Conservation (phyloP, 1,284 basidiomycete species). For the Leccinum fallax region DNA sequence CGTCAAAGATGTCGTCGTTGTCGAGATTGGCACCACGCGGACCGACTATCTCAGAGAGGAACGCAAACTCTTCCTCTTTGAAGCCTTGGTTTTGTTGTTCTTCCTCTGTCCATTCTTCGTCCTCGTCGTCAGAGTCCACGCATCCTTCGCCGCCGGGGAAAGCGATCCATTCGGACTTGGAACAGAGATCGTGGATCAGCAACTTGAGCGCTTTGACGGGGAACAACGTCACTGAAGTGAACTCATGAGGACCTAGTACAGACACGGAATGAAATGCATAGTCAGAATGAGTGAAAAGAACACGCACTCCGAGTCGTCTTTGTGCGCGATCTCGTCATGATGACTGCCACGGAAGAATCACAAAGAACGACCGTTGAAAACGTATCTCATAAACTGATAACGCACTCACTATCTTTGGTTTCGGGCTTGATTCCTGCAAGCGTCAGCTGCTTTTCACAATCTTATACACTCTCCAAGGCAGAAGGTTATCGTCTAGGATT, state of each 20-base stretch:
- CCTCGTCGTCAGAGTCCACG: slow-evolving; percentile 79
- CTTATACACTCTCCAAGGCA: no score
- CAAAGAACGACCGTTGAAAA: slow-evolving; percentile 19
- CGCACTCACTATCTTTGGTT: slow-evolving; percentile 73
- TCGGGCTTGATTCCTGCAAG: slow-evolving; percentile 56
- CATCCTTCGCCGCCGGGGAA: slow-evolving; percentile 59
- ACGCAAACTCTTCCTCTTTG: slow-evolving; percentile 64
- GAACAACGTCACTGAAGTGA: slow-evolving; percentile 78
- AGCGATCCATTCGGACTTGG: slow-evolving; percentile 67
- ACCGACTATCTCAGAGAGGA: slow-evolving; percentile 70
- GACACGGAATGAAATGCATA: slow-evolving; percentile 14
- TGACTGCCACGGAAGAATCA: slow-evolving; percentile 55
- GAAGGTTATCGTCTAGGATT: no score
- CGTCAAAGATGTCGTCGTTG: slow-evolving; percentile 68
- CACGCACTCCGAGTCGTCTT: slow-evolving; percentile 66
- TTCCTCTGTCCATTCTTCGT: slow-evolving; percentile 90
- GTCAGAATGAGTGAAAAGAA: slow-evolving; percentile 8
- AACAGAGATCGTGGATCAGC: slow-evolving; percentile 81
- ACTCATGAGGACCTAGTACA: slow-evolving; percentile 76
- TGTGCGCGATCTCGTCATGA: slow-evolving; percentile 93
- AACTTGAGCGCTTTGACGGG: slow-evolving; percentile 91
- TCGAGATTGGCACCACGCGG: slow-evolving; percentile 70
- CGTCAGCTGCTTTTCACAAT: no score
- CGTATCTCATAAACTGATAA: slow-evolving; percentile 11
- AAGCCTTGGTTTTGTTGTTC: slow-evolving; percentile 57